Base-by-base conservation (phyloP, 208 protist genomes). In the Crithidia expoeki region DNA sequence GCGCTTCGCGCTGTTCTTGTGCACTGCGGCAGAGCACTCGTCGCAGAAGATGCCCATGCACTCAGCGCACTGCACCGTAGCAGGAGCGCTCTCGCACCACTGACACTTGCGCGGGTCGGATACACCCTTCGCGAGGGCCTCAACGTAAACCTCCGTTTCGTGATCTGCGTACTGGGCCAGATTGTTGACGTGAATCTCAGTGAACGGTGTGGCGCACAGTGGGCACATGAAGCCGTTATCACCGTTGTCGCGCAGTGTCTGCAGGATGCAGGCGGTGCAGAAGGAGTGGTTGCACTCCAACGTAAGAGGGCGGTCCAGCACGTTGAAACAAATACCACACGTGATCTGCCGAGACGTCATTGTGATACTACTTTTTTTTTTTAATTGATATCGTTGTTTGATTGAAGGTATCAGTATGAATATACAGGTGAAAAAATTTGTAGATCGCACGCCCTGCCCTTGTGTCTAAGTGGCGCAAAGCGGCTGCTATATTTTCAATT, bases 291-390 rank as follows among this genome's bases (percentile, higher is more conserved):
- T 34, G 70, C 90, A 95, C 0, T 74, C 61, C 17, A 95, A 69
- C 6, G 81, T 86, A 16, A 92, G 47, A 10, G 90, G 86, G 3
- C 79, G 38, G 0, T 72, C 62, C 30, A 95, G 38, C 46, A 87
- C 72, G 28, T 88, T 80, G 76, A 93, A 95, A 78, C 90, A 95
- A 0, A 87, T 53, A 16, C 86, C 87, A 56, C 90, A 95, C 4
- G 85, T 93, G 49, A 95, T 88, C 9, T 72, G 50, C 17, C 34
- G 61, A 17, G 79, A 32, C 21, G 74, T 44, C 47, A 55, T 64
- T 9, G 25, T 72, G 21, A 2, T n/a, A n/a, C n/a, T n/a, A n/a
- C n/a, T n/a, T n/a, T n/a, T n/a, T n/a, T n/a, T n/a, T n/a, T n/a
- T n/a, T n/a, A n/a, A n/a, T n/a, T n/a, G n/a, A n/a, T n/a, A n/a